These are phyloP conservation scores for Chalciporus piperatus DNA, from an alignment of 768 basidiomycete genomes.

Conservation along the genomic window DNA sequence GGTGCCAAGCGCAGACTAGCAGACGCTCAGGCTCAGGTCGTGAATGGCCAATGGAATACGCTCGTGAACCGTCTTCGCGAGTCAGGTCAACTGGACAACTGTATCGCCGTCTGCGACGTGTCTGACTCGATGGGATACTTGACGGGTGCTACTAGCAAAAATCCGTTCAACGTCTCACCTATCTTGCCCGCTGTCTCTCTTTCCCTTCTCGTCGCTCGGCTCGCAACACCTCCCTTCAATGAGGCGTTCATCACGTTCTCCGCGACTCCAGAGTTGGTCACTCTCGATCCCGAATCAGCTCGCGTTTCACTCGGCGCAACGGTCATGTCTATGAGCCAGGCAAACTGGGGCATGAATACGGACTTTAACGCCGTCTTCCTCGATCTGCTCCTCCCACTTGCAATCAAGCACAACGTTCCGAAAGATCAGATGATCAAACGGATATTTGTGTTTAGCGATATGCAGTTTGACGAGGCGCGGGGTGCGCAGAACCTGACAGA, in stretches of 20 bases:
- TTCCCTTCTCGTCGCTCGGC: slow-evolving; percentile 59
- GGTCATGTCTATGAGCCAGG: slow-evolving; percentile 34
- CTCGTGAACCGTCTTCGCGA: slow-evolving; percentile 53
- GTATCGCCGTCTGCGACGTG: slow-evolving; percentile 70
- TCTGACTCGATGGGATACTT: slow-evolving; percentile 66
- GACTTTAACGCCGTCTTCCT: slow-evolving; percentile 63
- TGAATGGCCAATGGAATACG: slow-evolving; percentile 67
- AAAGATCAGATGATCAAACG: slow-evolving; percentile 74
- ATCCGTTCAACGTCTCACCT: slow-evolving; percentile 32
- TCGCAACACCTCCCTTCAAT: slow-evolving; percentile 63
- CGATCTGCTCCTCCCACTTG: slow-evolving; percentile 59
- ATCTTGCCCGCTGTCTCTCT: slow-evolving; percentile 64
- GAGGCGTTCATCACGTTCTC: slow-evolving; percentile 73
- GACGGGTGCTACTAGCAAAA: neutral
- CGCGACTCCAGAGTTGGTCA: slow-evolving; percentile 43
- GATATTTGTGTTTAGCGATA: slow-evolving; percentile 73
- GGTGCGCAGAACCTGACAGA: neutral
- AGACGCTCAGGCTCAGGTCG: slow-evolving; percentile 40
- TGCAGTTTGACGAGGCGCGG: slow-evolving; percentile 60
- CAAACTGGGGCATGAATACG: slow-evolving; percentile 58
- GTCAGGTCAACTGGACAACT: slow-evolving; percentile 53
- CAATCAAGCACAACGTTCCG: slow-evolving; percentile 51
- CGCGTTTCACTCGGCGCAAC: slow-evolving; percentile 33
- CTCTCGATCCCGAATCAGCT: slow-evolving; percentile 41
- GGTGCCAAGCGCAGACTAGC: slow-evolving; percentile 29